Evolutionary conservation across 495 filamentous ascomycete genomes (phyloP).

Genomic region (Neurospora tetrasperma): DNA sequence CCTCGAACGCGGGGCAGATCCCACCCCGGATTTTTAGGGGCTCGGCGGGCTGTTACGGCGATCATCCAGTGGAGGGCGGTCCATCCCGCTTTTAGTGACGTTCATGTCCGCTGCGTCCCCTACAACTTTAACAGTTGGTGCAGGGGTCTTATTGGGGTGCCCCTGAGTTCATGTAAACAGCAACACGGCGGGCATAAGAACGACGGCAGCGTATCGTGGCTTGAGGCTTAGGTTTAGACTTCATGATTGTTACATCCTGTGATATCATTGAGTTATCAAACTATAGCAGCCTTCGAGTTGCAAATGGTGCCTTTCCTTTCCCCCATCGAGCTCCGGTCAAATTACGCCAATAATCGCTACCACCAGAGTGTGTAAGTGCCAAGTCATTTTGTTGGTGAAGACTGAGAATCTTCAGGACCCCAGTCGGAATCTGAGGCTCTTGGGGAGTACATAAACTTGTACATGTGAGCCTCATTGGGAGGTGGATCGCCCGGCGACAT

Average conservation of each 20-base stretch:
- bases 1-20: not conserved
- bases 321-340: not conserved
- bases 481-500: not conserved
- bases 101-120: not conserved
- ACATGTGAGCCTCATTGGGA: not conserved
- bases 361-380: not conserved
- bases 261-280: not conserved
- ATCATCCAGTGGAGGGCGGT: not conserved
- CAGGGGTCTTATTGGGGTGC: not conserved
- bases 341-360: not conserved
- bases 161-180: not conserved
- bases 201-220: too few relatives aligned
- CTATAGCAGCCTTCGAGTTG: not conserved
- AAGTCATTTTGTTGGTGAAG: not conserved
- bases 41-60: not conserved
- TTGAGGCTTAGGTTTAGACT: not conserved
- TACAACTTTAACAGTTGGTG: not conserved
- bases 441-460: not conserved
- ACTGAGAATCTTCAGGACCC: not conserved
- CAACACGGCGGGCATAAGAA: too few relatives aligned
- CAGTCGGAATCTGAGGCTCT: not conserved
- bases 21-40: not conserved
- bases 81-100: not conserved
- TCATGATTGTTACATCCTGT: not conserved
- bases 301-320: not conserved